Conservation (phyloP, 495 filamentous ascomycete species). For the Aspergillus baeticus region DNA sequence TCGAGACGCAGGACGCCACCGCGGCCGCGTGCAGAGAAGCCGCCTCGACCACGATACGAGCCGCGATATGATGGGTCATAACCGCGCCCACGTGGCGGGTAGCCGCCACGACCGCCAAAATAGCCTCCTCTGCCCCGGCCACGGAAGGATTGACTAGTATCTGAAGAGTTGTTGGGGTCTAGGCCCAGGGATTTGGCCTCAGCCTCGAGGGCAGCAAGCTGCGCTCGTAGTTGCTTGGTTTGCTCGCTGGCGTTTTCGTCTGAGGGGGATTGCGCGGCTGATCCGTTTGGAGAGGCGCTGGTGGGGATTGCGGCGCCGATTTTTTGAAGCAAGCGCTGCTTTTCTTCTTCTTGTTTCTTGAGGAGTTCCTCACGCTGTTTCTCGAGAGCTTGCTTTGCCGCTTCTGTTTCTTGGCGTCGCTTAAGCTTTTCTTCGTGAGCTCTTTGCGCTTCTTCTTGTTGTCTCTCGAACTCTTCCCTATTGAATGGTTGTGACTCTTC, state of each 20-base stretch:
- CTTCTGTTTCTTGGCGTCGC: constrained; percentile 72
- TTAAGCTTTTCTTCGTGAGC: constrained; percentile 72
- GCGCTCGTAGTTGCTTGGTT: constrained; percentile 69
- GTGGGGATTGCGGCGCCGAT: constrained; percentile 40
- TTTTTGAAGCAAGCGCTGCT: constrained; percentile 63
- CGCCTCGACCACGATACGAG: constrained; percentile 57
- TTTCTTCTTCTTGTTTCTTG: constrained; percentile 74
- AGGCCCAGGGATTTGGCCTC: constrained; percentile 82
- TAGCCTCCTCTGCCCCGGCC: constrained; percentile 41
- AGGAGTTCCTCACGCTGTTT: constrained; percentile 72
- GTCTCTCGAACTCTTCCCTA: constrained; percentile 70
- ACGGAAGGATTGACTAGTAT: constrained; percentile 23
- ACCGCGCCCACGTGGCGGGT: constrained; percentile 40
- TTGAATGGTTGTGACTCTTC: constrained; percentile 61
- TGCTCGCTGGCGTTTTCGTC: constrained; percentile 53
- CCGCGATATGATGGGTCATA: constrained; percentile 47
- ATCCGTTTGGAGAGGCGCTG: constrained; percentile 14
- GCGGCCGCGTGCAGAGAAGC: constrained; percentile 41
- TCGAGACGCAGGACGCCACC: constrained; percentile 77
- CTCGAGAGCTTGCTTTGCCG: constrained; percentile 69
- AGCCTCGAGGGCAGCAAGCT: constrained; percentile 78
- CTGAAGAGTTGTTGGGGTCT: constrained; percentile 49
- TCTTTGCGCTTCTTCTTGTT: constrained; percentile 78
- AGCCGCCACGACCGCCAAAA: constrained; percentile 25
- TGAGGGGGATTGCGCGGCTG: constrained; percentile 28